Evolutionary conservation across 106 monocot genomes (phyloP).

Genomic region (Hemerocallis citrina): DNA sequence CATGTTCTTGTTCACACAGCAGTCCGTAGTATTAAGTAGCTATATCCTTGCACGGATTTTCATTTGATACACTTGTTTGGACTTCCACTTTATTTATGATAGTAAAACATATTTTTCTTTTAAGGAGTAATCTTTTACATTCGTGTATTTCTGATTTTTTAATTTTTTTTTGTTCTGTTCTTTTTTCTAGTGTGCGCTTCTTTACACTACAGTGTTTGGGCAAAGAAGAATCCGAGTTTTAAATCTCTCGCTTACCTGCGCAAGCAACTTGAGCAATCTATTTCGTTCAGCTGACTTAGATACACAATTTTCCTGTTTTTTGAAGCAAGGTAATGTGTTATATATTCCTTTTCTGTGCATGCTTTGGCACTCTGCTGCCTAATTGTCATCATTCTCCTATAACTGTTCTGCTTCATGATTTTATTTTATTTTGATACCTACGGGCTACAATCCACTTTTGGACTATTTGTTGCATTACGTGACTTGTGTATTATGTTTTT

Average conservation of each 20-base stretch:
- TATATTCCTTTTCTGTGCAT: too few species aligned
- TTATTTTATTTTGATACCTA: too few species aligned
- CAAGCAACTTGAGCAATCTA: conserved; percentile 68
- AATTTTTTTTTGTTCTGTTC: conserved; percentile 7
- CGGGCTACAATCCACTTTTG: too few species aligned
- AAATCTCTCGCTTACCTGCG: conserved; percentile 93
- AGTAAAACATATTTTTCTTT: background rate
- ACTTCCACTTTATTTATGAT: too few species aligned
- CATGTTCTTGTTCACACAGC: background rate
- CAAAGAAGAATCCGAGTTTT: conserved; percentile 95
- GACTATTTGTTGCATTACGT: too few species aligned
- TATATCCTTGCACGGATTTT: too few species aligned
- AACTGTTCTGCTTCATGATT: too few species aligned
- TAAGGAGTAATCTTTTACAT: background rate
- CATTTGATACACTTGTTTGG: too few species aligned
- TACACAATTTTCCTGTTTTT: conserved; percentile 69
- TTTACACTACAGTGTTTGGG: conserved; percentile 93
- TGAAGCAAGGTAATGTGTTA: conserved; percentile 81
- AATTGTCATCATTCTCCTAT: too few species aligned
- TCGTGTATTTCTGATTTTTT: too few species aligned
- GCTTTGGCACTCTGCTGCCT: too few species aligned
- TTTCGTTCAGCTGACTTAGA: conserved; percentile 95
- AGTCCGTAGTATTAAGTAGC: background rate
- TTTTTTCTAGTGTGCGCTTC: conserved; percentile 79
- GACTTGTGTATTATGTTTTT: too few species aligned